A percentile compares a stretch with the other conserved stretches of the same genome.
Conservation (phyloP, 2,329 filamentous ascomycete species). For the Claviceps maximensis region DNA sequence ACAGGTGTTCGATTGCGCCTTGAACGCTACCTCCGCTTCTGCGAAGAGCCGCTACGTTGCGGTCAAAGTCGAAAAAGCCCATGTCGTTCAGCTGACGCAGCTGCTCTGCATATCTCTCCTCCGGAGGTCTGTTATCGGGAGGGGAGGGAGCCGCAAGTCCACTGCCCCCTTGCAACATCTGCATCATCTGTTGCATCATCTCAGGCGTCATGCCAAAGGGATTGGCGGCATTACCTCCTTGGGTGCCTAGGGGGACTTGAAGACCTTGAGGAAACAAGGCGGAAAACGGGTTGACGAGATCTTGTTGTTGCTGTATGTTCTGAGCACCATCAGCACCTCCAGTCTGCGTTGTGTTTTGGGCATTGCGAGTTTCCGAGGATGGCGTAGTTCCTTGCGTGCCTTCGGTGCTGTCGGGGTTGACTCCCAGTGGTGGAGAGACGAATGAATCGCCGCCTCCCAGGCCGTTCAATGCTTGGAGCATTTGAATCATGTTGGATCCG, state of each 20-base stretch:
- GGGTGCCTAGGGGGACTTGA: conserved; percentile 9
- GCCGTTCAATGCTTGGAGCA: conserved; percentile 16
- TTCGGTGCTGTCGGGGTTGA: background rate
- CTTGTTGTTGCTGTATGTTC: conserved; percentile 22
- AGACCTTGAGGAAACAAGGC: conserved; percentile 38
- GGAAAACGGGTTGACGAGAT: conserved; percentile 52
- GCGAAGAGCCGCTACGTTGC: conserved; percentile 78
- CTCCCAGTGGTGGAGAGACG: conserved; percentile 12
- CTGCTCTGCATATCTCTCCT: conserved; percentile 86
- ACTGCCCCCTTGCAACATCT: conserved; percentile 27
- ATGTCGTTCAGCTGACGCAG: conserved; percentile 92
- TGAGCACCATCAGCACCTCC: conserved; percentile 12
- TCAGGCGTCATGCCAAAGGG: conserved; percentile 40
- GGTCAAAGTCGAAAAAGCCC: conserved; percentile 95
- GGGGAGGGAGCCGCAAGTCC: conserved; percentile 36
- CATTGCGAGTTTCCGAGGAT: conserved; percentile 13
- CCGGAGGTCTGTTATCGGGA: conserved; percentile 73
- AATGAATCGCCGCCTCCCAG: conserved; percentile 24
- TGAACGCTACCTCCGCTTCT: conserved; percentile 88
- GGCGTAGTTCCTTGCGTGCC: conserved; percentile 14
- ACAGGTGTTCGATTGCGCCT: conserved; percentile 69
- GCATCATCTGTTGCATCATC: conserved; percentile 40
- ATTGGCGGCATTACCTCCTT: conserved; percentile 19
- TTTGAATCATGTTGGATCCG: conserved; percentile 13
- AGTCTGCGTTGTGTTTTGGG: conserved; percentile 12